phyloP scores from a whole-genome alignment of 2,329 filamentous ascomycete species.

The Sporothrix luriei region DNA sequence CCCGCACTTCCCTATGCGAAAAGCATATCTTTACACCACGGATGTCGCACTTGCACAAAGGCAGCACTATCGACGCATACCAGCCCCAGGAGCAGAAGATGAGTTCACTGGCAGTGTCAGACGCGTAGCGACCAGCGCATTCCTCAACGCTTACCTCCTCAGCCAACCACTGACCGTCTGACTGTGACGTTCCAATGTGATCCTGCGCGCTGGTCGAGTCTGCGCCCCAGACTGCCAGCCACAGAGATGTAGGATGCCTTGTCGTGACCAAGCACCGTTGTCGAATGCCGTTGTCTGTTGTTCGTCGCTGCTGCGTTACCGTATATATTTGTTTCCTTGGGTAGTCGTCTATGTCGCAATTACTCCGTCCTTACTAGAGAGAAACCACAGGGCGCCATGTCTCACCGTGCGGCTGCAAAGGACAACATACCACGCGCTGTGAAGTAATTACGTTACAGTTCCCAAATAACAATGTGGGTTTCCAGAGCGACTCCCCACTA shows the following conservation, averaged over 20 bases:
- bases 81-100: background rate
- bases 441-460: background rate
- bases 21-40: background rate
- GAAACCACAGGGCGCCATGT: background rate
- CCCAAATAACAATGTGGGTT: slow-evolving; percentile 15
- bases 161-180: slow-evolving; percentile 13
- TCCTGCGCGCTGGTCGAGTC: background rate
- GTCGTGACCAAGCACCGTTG: background rate
- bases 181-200: slow-evolving; percentile 2
- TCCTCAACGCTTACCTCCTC: background rate
- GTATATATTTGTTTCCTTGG: background rate
- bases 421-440: slow-evolving; percentile 6
- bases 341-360: slow-evolving; percentile 1
- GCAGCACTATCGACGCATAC: slow-evolving; percentile 23
- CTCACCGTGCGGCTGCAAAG: background rate
- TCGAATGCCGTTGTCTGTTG: slow-evolving; percentile 2
- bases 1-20: background rate
- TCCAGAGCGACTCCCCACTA: slow-evolving; percentile 15
- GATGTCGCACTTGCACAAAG: background rate
- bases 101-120: slow-evolving; percentile 3
- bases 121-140: slow-evolving; percentile 26
- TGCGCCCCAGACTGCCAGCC: background rate
- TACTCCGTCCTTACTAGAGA: background rate
- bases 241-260: background rate
- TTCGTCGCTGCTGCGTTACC: background rate